Evolutionary conservation across 2,329 filamentous ascomycete species (phyloP), one percentile per base, ranked within the genome.

Genomic region (Aspergillus persii): DNA sequence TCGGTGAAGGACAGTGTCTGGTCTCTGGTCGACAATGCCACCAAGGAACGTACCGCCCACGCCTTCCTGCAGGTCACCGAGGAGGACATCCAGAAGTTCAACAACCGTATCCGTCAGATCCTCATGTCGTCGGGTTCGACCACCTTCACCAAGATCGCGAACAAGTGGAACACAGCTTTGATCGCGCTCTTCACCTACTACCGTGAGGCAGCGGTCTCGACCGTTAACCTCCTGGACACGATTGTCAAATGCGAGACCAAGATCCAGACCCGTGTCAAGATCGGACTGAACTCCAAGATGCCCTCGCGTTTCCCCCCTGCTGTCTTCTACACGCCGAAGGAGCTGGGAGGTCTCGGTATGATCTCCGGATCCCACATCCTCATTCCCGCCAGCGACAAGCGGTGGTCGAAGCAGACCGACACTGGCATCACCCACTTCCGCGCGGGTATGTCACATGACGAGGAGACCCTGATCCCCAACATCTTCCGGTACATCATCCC

Each of bases 201-300:
- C 74, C 91, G 95, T 74, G 95, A 99, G 74, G 95, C 95, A 51
- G 95, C 95, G 15, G 94, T 98, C 1, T 96, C 94, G 0, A 99
- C 96, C 0, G 91, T 98, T 61, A 90, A 92, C 62, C 82, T 99
- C 4, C 84, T 99, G 3, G 95, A 99, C 73, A 97, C 94, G 0
- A 99, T 99, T 68, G 95, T 99, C 74, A 99, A 99, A 79, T 99
- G 95, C 68, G 95, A 99, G 78, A 99, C 96, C 12, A 99, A 99
- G 82, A 99, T 99, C 56, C 95, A 99, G 79, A 99, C 95, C 4
- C 87, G 95, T 73, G 95, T 99, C 69, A 99, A 99, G 84, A 99
- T 99, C 68, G 95, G 95, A 2, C 78, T 99, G 61, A 99, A 99
- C 79, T 98, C 94, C 4, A 99, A 99, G 81, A 99, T 99, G 95